These are phyloP conservation scores for Mycena floridula DNA, from an alignment of 768 basidiomycete genomes.

Conservation along the genomic window DNA sequence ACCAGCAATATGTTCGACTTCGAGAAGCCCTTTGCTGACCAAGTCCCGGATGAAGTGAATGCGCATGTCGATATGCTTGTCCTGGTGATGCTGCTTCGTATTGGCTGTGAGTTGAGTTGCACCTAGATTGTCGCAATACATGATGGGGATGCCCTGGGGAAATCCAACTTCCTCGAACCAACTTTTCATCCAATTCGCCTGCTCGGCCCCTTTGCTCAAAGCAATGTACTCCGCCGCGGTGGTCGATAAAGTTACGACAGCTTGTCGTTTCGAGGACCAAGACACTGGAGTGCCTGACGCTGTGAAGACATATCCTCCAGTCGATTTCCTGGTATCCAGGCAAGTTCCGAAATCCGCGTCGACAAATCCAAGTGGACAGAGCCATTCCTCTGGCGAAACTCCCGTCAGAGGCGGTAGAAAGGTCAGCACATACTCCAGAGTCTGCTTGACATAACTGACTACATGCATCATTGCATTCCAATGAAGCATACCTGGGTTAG, in stretches of 20 bases:
- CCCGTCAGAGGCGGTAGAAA: background rate
- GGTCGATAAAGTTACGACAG: background rate
- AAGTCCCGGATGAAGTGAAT: constrained; percentile 7
- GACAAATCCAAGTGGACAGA: background rate
- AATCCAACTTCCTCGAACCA: background rate
- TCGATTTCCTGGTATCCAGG: constrained; percentile 5
- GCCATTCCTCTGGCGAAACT: background rate
- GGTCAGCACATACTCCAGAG: background rate
- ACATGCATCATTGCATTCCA: background rate
- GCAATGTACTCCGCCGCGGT: background rate
- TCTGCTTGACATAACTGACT: background rate
- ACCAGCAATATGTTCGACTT: constrained; percentile 3
- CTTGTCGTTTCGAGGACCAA: constrained; percentile 14
- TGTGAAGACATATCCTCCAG: background rate
- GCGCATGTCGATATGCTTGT: constrained; percentile 11
- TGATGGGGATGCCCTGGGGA: background rate
- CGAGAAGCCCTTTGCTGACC: constrained; percentile 4
- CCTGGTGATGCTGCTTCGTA: background rate
- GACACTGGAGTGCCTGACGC: constrained; percentile 12
- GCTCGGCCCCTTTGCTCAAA: constrained; percentile 1
- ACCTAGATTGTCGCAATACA: background rate
- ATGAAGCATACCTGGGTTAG: background rate
- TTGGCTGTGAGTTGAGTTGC: background rate
- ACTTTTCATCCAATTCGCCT: background rate
- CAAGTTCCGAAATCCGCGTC: constrained; percentile 21